Percentiles rank a stretch among this genome's conserved stretches.
phyloP scores from a whole-genome alignment of 495 filamentous ascomycete genomes.

The Penicillium fimorum region DNA sequence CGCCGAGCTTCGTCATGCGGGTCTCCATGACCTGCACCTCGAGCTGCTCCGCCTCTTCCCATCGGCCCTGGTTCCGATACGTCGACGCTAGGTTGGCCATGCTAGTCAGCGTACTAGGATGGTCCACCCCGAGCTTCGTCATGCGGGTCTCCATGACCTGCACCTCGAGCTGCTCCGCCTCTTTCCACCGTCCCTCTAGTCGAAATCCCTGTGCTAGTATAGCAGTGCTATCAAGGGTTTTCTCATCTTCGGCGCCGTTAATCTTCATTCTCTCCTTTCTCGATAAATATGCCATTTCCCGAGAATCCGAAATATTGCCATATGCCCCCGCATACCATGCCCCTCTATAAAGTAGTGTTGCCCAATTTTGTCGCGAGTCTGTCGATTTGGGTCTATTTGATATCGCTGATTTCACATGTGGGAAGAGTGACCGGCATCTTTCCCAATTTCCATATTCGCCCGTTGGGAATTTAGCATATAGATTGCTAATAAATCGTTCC shows the following conservation, averaged over 20 bases:
- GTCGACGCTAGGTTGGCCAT: too few species aligned
- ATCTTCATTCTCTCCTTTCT: not conserved
- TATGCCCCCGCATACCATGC: not conserved
- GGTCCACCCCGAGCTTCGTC: too few species aligned
- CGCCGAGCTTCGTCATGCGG: too few species aligned
- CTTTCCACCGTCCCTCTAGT: constrained; percentile 26
- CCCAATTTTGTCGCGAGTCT: not conserved
- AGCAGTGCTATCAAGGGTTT: constrained; percentile 9
- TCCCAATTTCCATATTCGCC: constrained; percentile 7
- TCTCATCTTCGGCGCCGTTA: constrained; percentile 12
- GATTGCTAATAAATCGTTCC: not conserved
- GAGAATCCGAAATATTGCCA: not conserved
- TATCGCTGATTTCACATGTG: not conserved
- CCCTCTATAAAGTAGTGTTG: constrained; percentile 1
- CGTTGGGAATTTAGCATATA: not conserved
- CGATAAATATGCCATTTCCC: not conserved
- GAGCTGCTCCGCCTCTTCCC: too few species aligned
- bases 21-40: too few species aligned
- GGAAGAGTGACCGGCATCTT: not conserved
- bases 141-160: too few species aligned
- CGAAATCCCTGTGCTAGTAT: constrained; percentile 23
- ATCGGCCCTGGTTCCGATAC: too few species aligned
- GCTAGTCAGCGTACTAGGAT: too few species aligned
- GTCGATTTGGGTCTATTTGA: constrained; percentile 1
- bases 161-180: constrained; percentile 18